Evolutionary conservation across 176 grass and related monocot species (phyloP).

Genomic region (Luzula sylvatica): DNA sequence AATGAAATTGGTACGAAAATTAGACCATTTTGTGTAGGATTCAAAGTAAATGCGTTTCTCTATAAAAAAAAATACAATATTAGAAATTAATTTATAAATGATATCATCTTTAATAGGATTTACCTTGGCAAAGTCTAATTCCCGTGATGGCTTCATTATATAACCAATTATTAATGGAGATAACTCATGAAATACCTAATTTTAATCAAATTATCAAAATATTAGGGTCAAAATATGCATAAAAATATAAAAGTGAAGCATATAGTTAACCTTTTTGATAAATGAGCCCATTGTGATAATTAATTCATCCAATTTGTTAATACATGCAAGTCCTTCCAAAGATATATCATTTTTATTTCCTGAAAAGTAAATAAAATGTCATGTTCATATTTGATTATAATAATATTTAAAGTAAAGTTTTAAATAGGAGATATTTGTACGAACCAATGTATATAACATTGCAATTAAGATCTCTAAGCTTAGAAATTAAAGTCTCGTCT

Average conservation of each 20-base stretch:
- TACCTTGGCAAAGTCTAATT: conserved; percentile 92
- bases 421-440: background rate
- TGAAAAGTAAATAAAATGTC: conserved; percentile 25
- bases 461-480: conserved; percentile 44
- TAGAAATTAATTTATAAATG: conserved; percentile 9
- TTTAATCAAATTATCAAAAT: conserved; percentile 18
- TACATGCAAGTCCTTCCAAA: conserved; percentile 29
- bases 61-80: conserved; percentile 25
- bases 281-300: conserved; percentile 46
- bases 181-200: conserved; percentile 29
- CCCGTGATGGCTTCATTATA: conserved; percentile 86
- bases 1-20: conserved; percentile 81
- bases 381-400: background rate
- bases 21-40: conserved; percentile 43
- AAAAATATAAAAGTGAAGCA: background rate
- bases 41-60: conserved; percentile 82
- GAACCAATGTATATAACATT: conserved; percentile 55
- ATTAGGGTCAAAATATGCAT: background rate
- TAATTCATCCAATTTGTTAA: conserved; percentile 55
- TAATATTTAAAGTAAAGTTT: background rate
- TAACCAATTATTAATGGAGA: conserved; percentile 54
- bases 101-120: conserved; percentile 22
- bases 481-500: conserved; percentile 33
- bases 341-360: conserved; percentile 17
- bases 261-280: conserved; percentile 59